These are phyloP conservation scores for Ceratorhiza oryzae-sativae DNA, from an alignment of 1,284 basidiomycete species.

Conservation along the genomic window DNA sequence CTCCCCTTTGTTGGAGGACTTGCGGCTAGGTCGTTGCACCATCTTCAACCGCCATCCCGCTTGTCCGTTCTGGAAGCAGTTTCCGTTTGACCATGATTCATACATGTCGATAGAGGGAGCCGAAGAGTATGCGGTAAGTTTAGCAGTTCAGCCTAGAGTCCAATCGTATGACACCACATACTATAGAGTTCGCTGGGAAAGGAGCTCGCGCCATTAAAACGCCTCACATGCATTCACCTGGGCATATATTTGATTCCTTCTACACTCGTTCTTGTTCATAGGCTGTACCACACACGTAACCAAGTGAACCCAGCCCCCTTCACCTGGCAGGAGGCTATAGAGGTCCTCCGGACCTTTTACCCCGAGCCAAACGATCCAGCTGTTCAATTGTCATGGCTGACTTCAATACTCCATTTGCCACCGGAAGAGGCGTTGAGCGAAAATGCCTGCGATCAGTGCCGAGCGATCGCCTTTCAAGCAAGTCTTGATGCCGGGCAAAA, in stretches of 20 bases:
- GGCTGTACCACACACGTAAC: conserved; percentile 12
- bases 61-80: conserved; percentile 23
- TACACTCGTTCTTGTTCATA: conserved; percentile 2
- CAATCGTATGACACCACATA: background rate
- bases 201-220: background rate
- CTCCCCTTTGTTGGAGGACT: conserved; percentile 4
- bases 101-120: conserved; percentile 29
- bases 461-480: background rate
- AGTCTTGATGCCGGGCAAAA: background rate
- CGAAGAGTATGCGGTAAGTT: conserved; percentile 4
- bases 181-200: conserved; percentile 1
- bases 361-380: background rate
- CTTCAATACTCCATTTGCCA: conserved; percentile 8
- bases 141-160: background rate
- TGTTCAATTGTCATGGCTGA: background rate
- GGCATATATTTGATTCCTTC: conserved; percentile 25
- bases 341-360: background rate
- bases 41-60: conserved; percentile 28
- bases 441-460: background rate
- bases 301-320: background rate
- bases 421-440: background rate
- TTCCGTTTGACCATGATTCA: conserved; percentile 30
- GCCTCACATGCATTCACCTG: background rate
- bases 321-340: conserved; percentile 9
- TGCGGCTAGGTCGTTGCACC: conserved; percentile 28